Conservation (phyloP, 345 rosid genomes). For the Hypericum perforatum region DNA sequence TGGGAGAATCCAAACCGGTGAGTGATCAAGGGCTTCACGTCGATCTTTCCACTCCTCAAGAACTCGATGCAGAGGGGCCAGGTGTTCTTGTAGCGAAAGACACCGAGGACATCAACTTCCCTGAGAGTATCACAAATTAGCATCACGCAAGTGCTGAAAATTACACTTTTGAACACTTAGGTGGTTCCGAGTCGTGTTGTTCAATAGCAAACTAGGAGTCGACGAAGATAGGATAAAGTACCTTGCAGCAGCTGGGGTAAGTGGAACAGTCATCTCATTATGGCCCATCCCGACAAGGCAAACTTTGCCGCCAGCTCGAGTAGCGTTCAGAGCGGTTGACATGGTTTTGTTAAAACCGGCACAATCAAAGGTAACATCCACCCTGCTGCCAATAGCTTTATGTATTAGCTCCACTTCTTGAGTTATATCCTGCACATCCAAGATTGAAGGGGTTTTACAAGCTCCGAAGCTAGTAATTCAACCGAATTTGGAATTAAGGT, state of each 20-base stretch:
- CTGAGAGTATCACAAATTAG: slow-evolving; percentile 17
- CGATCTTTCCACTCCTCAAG: slow-evolving; percentile 64
- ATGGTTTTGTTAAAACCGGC: slow-evolving; percentile 85
- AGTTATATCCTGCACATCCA: slow-evolving; percentile 39
- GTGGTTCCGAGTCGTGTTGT: neutral
- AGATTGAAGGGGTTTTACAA: no score
- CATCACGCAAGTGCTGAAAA: neutral
- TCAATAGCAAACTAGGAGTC: neutral
- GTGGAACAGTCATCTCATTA: slow-evolving; percentile 66
- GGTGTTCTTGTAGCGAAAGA: slow-evolving; percentile 75
- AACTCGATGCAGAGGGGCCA: slow-evolving; percentile 82
- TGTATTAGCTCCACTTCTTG: slow-evolving; percentile 53
- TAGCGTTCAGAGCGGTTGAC: slow-evolving; percentile 67
- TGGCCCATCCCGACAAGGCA: slow-evolving; percentile 86
- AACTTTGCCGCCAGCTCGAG: slow-evolving; percentile 81
- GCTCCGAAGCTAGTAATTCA: no score
- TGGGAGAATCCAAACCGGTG: slow-evolving; percentile 84
- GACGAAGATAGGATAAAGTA: slow-evolving; percentile 12
- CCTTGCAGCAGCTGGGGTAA: slow-evolving; percentile 91
- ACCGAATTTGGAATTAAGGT: no score
- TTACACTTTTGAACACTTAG: no score
- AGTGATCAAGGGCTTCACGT: slow-evolving; percentile 78
- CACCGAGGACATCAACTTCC: slow-evolving; percentile 83
- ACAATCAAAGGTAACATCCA: slow-evolving; percentile 80
- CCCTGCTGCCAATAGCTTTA: slow-evolving; percentile 45